These are phyloP conservation scores for Cutaneotrichosporon sp. DNA, from an alignment of 1,284 basidiomycete species.

Conservation along the genomic window DNA sequence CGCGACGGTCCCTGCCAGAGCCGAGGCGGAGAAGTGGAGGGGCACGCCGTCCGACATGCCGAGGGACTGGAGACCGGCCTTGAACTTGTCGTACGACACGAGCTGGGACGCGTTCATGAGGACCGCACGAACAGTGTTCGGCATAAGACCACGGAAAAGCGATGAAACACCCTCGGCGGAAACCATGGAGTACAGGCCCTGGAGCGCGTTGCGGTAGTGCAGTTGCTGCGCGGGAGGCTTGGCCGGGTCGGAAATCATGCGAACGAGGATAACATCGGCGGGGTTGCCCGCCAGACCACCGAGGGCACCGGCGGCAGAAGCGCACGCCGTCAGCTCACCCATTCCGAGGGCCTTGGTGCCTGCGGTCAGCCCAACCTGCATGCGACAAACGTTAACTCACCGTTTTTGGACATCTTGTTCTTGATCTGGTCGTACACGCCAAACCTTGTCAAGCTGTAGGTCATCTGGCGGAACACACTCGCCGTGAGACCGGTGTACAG, in stretches of 20 bases:
- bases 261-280: conserved; percentile 34
- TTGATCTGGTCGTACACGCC: conserved; percentile 47
- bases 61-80: conserved; percentile 47
- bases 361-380: conserved; percentile 14
- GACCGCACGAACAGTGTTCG: conserved; percentile 52
- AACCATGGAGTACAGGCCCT: conserved; percentile 50
- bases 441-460: conserved; percentile 44
- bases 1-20: conserved; percentile 53
- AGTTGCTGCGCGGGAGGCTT: conserved; percentile 36
- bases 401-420: conserved; percentile 28
- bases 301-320: conserved; percentile 38
- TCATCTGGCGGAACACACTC: conserved; percentile 46
- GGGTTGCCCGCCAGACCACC: conserved; percentile 46
- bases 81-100: conserved; percentile 54
- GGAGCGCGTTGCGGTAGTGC: conserved; percentile 47
- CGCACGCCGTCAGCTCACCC: conserved; percentile 40
- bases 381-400: too few species aligned
- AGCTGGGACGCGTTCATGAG: conserved; percentile 54
- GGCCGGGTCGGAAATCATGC: conserved; percentile 46
- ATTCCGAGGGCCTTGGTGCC: conserved; percentile 36
- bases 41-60: conserved; percentile 50
- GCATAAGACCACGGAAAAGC: conserved; percentile 50
- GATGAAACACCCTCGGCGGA: conserved; percentile 49
- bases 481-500: conserved; percentile 48
- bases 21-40: conserved; percentile 51